Base-by-base conservation (phyloP, 2,329 filamentous ascomycete species). In the Biscogniauxia sp. region DNA sequence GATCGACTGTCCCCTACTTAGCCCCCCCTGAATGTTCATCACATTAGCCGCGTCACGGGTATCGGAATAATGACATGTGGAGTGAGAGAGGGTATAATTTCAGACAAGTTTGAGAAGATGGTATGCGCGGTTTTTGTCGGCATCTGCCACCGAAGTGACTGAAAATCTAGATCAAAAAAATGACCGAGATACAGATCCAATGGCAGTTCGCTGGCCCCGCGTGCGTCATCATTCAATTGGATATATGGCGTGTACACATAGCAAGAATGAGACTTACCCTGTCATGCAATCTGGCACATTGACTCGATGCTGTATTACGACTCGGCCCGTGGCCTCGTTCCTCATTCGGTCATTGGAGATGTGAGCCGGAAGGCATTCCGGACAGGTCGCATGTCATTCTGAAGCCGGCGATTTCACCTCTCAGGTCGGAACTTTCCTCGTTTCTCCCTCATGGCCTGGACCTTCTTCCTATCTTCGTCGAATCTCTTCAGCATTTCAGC, bases 381-480 rank as follows among this genome's bases (percentile, higher is more conserved):
- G 13, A 56, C 51, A n/a, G n/a, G n/a, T 26, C 20, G 37, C 53
- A 53, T 20, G 25, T 51, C 41, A 55, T 49, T 15, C 19, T 5
- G 32, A 17, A 55, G 53, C 9, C 5, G 51, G n/a, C 53, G 13
- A n/a, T 61, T 60, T 78, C 72, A 80, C 9, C 72, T 71, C 67
- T 83, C 80, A 1, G 81, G 81, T 72, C 79, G 79, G 69, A 90
- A 84, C 72, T 82, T 87, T 20, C 85, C 84, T 71, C 84, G 84
- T 76, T 85, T 84, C 74, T 83, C 84, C 76, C 85, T 87, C 87
- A 93, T 88, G 59, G 86, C 86, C 69, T 83, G 80, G 53, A 95
- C 83, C 76, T 85, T 90, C 78, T 79, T 85, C 77, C 84, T 84
- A 78, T 95, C 91, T 73, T 91, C 87, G 71, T 93, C 89, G 74